Conservation (phyloP, 2,329 filamentous ascomycete species). For the Cladosporium sp. region DNA sequence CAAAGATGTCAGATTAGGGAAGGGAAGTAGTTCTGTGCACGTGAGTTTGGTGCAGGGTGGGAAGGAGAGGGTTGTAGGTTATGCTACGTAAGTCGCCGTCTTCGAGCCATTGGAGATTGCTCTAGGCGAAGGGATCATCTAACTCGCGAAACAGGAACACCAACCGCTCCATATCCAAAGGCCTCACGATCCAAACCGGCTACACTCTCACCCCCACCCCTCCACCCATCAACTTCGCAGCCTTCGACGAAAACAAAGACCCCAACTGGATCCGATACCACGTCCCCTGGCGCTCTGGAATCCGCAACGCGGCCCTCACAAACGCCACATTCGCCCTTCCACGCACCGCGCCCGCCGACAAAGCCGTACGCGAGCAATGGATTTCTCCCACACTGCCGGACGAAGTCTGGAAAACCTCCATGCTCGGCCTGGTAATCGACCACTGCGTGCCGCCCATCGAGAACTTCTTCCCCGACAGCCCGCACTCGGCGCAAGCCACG, state of each 20-base stretch:
- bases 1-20: constrained; percentile 9
- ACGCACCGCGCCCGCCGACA: constrained; percentile 10
- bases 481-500: constrained; percentile 12
- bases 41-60: constrained; percentile 2
- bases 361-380: constrained; percentile 14
- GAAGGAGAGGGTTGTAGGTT: constrained; percentile 9
- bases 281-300: constrained; percentile 11
- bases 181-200: constrained; percentile 17
- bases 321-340: constrained; percentile 17
- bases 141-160: constrained; percentile 5
- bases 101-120: no score
- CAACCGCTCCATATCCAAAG: constrained; percentile 10
- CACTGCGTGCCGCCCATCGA: constrained; percentile 15
- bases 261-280: constrained; percentile 19
- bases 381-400: constrained; percentile 13
- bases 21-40: constrained; percentile 11
- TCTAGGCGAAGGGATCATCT: neutral
- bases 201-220: constrained; percentile 8
- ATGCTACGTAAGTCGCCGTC: constrained; percentile 12
- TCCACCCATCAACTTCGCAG: constrained; percentile 16
- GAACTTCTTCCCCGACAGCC: constrained; percentile 15
- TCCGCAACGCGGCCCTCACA: constrained; percentile 15
- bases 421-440: constrained; percentile 18
- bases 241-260: constrained; percentile 13
- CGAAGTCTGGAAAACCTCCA: constrained; percentile 16